These are phyloP conservation scores for Wickerhamiella domercqiae DNA, from an alignment of 805 yeast species.

Conservation along the genomic window DNA sequence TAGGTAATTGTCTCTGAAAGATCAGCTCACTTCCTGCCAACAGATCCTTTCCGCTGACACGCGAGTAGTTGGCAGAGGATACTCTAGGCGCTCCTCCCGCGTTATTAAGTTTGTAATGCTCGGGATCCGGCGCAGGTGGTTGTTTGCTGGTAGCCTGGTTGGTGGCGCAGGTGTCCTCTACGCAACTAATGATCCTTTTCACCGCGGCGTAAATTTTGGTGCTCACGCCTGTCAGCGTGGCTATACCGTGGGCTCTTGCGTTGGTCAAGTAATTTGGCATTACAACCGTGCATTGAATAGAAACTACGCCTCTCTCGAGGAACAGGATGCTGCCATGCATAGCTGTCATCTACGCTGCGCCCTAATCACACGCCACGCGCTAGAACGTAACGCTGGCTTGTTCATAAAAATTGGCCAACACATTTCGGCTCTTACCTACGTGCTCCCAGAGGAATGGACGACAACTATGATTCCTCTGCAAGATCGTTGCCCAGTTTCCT, in stretches of 20 bases:
- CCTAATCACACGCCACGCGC: conserved; percentile 54
- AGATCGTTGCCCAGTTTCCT: conserved; percentile 74
- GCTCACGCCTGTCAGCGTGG: conserved; percentile 19
- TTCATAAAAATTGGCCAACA: conserved; percentile 94
- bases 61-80: too few species aligned
- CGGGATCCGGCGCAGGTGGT: neutral
- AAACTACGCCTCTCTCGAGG: conserved; percentile 31
- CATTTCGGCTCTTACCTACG: conserved; percentile 76
- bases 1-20: too few species aligned
- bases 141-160: neutral
- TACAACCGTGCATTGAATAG: conserved; percentile 44
- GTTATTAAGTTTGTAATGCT: too few species aligned
- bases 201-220: conserved; percentile 15
- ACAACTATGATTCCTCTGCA: conserved; percentile 85
- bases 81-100: too few species aligned
- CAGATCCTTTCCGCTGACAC: too few species aligned
- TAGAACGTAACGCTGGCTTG: conserved; percentile 79
- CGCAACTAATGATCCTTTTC: conserved; percentile 14
- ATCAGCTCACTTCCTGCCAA: too few species aligned
- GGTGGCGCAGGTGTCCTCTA: conserved; percentile 11
- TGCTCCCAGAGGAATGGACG: conserved; percentile 91
- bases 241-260: conserved; percentile 18
- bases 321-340: conserved; percentile 37
- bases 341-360: conserved; percentile 69
- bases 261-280: conserved; percentile 47